phyloP scores from a whole-genome alignment of 371 early-diverging fungal genomes.

The Lichtheimia hyalospora region DNA sequence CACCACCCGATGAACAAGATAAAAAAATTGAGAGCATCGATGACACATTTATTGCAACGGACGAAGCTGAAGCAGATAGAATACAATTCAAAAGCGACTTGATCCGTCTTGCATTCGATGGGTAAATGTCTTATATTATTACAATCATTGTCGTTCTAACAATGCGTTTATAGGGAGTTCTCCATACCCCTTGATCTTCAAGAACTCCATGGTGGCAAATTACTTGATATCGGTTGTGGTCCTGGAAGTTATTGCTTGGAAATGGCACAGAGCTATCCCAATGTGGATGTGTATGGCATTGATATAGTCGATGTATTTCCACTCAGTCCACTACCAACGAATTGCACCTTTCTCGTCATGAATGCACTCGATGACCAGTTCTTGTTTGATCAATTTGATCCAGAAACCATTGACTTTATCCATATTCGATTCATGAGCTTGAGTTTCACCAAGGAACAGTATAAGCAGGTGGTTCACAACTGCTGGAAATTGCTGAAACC shows the following conservation, averaged over 20 bases:
- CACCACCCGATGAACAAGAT: not conserved
- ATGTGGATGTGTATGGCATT: slow-evolving; percentile 25
- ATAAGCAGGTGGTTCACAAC: slow-evolving; percentile 18
- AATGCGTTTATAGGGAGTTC: slow-evolving; percentile 19
- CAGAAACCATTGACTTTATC: slow-evolving; percentile 19
- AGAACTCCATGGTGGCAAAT: slow-evolving; percentile 16
- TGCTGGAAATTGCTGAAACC: slow-evolving; percentile 28
- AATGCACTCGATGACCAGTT: slow-evolving; percentile 19
- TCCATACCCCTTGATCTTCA: slow-evolving; percentile 18
- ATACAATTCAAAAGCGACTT: slow-evolving; percentile 32
- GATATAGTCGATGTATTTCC: slow-evolving; percentile 23
- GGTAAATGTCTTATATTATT: slow-evolving; percentile 26
- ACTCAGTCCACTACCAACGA: slow-evolving; percentile 21
- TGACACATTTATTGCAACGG: not conserved
- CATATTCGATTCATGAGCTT: slow-evolving; percentile 37
- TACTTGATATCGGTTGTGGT: slow-evolving; percentile 49
- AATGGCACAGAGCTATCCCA: slow-evolving; percentile 22
- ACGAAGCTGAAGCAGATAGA: slow-evolving; percentile 29
- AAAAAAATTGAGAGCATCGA: not conserved
- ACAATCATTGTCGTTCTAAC: not conserved
- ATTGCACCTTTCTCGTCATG: slow-evolving; percentile 19
- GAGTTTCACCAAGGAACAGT: slow-evolving; percentile 24
- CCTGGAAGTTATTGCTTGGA: slow-evolving; percentile 46
- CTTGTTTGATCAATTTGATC: slow-evolving; percentile 4
- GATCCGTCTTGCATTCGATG: slow-evolving; percentile 31